Percentiles rank a stretch among this genome's conserved stretches.
Evolutionary conservation across 2,329 filamentous ascomycete species (phyloP).

Genomic region (Stagonosporopsis cucurbitacearum): DNA sequence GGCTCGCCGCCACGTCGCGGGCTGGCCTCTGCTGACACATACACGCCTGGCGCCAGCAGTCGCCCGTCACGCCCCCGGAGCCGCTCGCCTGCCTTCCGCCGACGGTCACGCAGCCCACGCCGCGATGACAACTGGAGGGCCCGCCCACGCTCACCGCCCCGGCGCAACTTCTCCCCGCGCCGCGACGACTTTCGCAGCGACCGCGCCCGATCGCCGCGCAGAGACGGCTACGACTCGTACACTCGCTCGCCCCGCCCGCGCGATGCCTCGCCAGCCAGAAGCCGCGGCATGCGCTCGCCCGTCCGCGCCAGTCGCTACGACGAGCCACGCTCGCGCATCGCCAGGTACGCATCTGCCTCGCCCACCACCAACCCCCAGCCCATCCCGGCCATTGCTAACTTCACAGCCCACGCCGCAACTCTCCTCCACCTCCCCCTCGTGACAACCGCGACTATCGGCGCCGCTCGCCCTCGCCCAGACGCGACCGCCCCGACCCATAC

Average conservation of each 20-base stretch:
- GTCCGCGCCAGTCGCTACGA: slow-evolving; percentile 52
- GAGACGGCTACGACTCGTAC: slow-evolving; percentile 49
- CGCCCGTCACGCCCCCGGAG: slow-evolving; percentile 47
- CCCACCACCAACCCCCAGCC: no score
- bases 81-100: slow-evolving; percentile 48
- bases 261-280: slow-evolving; percentile 56
- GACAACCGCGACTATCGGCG: slow-evolving; percentile 58
- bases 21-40: slow-evolving; percentile 49
- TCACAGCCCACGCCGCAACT: slow-evolving; percentile 47
- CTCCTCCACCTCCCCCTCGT: slow-evolving; percentile 52
- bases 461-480: slow-evolving; percentile 61
- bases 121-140: slow-evolving; percentile 53
- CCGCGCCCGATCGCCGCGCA: slow-evolving; percentile 49
- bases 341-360: slow-evolving; percentile 44
- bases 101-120: slow-evolving; percentile 50
- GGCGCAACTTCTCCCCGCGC: slow-evolving; percentile 49
- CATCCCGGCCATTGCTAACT: no score
- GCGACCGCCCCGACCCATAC: slow-evolving; percentile 56
- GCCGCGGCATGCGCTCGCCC: slow-evolving; percentile 54
- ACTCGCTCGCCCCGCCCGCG: slow-evolving; percentile 52
- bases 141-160: slow-evolving; percentile 58
- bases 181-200: slow-evolving; percentile 49
- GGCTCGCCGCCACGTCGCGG: slow-evolving; percentile 41
- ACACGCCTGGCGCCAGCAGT: slow-evolving; percentile 44
- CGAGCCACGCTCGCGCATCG: slow-evolving; percentile 51